Evolutionary conservation across 257 asterid genomes (phyloP).

Genomic region (Petunia axillaris): DNA sequence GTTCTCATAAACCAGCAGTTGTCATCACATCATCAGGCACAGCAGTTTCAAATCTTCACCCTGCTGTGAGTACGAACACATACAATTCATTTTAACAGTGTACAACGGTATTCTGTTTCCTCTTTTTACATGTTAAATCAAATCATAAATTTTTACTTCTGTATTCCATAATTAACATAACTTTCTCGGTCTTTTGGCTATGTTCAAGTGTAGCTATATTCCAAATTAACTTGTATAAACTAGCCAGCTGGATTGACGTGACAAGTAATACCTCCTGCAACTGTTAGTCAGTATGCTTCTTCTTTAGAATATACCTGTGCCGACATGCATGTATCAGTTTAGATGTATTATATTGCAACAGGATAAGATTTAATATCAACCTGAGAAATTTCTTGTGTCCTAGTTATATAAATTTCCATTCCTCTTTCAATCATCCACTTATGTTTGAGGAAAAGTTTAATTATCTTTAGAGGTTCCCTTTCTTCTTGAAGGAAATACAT

Average conservation of each 20-base stretch:
- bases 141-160: background rate
- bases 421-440: slow-evolving; percentile 4
- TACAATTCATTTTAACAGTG: background rate
- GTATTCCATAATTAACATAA: background rate
- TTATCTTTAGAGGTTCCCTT: background rate
- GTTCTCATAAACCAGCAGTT: slow-evolving; percentile 83
- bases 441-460: background rate
- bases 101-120: background rate
- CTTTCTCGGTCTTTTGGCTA: too few relatives aligned
- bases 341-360: background rate
- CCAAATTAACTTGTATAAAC: background rate
- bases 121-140: background rate
- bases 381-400: slow-evolving; percentile 13
- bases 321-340: slow-evolving; percentile 14
- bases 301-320: background rate
- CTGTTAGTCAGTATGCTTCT: background rate
- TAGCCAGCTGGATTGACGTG: slow-evolving; percentile 1
- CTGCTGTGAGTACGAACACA: slow-evolving; percentile 73
- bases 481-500: background rate
- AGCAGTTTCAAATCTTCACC: slow-evolving; percentile 93
- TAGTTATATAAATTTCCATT: background rate
- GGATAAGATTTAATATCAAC: background rate
- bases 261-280: background rate
- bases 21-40: slow-evolving; percentile 97
- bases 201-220: too few relatives aligned